Conservation (phyloP, 2,329 filamentous ascomycete species). For the Grosmannia huntii region DNA sequence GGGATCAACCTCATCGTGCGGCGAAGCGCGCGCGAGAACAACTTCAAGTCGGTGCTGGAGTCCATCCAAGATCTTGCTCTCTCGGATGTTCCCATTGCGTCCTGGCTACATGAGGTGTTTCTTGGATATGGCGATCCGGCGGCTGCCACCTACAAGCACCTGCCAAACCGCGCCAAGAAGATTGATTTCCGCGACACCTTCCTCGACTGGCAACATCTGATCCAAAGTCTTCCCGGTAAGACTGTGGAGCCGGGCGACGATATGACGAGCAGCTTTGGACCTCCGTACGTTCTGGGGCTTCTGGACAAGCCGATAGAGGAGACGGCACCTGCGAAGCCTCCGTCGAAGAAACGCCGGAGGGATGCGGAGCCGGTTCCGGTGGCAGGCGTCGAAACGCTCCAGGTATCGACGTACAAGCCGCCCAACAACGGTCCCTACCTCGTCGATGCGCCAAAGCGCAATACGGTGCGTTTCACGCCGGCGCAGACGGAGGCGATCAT, state of each 20-base stretch:
- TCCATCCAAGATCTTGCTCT: constrained; percentile 79
- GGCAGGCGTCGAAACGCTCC: constrained; percentile 52
- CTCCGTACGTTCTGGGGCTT: constrained; percentile 75
- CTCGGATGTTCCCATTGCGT: constrained; percentile 72
- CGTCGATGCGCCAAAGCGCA: constrained; percentile 68
- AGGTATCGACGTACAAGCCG: constrained; percentile 82
- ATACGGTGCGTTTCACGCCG: constrained; percentile 77
- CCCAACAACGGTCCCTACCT: constrained; percentile 84
- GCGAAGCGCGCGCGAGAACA: constrained; percentile 80
- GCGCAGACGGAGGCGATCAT: constrained; percentile 85
- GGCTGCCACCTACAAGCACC: constrained; percentile 71
- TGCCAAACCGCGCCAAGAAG: constrained; percentile 63
- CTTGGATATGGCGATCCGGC: constrained; percentile 92
- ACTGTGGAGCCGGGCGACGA: constrained; percentile 67
- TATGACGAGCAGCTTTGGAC: constrained; percentile 61
- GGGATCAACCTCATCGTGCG: constrained; percentile 76
- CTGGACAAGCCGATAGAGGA: constrained; percentile 34
- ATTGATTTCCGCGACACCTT: constrained; percentile 93
- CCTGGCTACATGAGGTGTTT: constrained; percentile 94
- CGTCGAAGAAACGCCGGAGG: constrained; percentile 74
- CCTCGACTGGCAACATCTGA: constrained; percentile 85
- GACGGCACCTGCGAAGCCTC: constrained; percentile 32
- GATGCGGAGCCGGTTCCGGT: constrained; percentile 57
- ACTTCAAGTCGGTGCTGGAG: constrained; percentile 87
- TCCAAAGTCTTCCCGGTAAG: constrained; percentile 80